phyloP scores from a whole-genome alignment of 2,329 filamentous ascomycete species.

The Amesomyces nigricolor region DNA sequence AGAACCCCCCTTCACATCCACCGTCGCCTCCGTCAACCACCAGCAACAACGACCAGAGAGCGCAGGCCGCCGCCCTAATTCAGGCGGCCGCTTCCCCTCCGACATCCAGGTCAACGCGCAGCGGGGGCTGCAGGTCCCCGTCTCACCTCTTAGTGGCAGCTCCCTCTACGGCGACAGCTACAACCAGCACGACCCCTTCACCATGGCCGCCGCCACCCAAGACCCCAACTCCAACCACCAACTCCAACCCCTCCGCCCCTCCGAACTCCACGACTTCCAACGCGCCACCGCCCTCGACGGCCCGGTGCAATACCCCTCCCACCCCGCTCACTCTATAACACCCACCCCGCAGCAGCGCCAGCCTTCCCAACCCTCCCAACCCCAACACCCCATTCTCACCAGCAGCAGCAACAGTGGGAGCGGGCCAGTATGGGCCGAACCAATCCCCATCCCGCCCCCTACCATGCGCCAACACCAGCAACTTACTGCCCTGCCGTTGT shows the following conservation, averaged over 20 bases:
- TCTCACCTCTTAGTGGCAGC: slow-evolving; percentile 76
- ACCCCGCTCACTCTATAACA: neutral
- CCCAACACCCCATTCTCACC: neutral
- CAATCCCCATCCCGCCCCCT: slow-evolving; percentile 4
- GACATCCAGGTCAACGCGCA: slow-evolving; percentile 76
- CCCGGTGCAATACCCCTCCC: neutral
- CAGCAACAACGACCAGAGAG: slow-evolving; percentile 46
- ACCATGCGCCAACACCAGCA: neutral
- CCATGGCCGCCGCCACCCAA: slow-evolving; percentile 41
- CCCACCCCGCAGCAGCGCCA: neutral
- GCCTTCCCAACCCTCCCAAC: neutral
- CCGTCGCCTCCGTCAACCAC: slow-evolving; percentile 49
- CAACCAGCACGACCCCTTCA: slow-evolving; percentile 56
- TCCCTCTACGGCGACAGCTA: slow-evolving; percentile 49
- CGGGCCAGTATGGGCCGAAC: slow-evolving; percentile 6
- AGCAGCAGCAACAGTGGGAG: too few relatives aligned
- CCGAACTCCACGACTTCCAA: neutral
- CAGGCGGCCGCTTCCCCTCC: slow-evolving; percentile 95
- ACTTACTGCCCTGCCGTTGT: neutral
- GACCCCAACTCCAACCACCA: slow-evolving; percentile 38
- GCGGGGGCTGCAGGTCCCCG: slow-evolving; percentile 72
- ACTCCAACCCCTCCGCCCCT: neutral
- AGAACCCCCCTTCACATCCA: slow-evolving; percentile 51
- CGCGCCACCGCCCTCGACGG: neutral
- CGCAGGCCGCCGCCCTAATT: slow-evolving; percentile 58